phyloP scores from a whole-genome alignment of 1,284 basidiomycete genomes.

The Gymnopus androsaceus region DNA sequence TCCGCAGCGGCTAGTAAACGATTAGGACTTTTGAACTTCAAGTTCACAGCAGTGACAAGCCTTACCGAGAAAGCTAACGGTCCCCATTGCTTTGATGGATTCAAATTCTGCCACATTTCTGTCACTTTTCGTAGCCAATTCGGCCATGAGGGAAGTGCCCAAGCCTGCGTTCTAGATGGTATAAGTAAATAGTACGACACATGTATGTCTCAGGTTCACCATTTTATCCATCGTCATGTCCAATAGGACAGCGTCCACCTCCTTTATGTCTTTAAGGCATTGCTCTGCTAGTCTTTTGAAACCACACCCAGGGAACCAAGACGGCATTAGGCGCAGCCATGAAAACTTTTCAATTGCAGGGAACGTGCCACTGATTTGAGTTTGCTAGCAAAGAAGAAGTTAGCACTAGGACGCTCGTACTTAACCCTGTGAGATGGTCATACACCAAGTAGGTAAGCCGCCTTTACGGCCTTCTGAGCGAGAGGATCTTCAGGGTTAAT shows the following conservation, averaged over 20 bases:
- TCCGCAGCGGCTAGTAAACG: slow-evolving; percentile 1
- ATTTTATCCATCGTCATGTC: background rate
- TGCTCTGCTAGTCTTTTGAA: slow-evolving; percentile 2
- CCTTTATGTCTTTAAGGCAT: background rate
- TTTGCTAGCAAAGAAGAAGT: too few relatives aligned
- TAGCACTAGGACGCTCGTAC: too few relatives aligned
- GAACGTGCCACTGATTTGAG: background rate
- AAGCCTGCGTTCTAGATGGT: background rate
- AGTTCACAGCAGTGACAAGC: background rate
- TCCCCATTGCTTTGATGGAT: background rate
- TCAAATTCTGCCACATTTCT: background rate
- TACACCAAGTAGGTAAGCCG: too few relatives aligned
- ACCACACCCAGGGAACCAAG: slow-evolving; percentile 11
- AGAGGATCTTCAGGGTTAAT: background rate
- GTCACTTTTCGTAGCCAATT: background rate
- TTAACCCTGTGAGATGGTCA: too few relatives aligned
- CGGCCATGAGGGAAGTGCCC: background rate
- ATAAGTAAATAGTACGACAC: background rate
- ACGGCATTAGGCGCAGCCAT: slow-evolving; percentile 4
- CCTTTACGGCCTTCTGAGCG: background rate
- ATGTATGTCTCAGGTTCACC: background rate
- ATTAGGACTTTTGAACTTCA: background rate
- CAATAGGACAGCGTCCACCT: background rate
- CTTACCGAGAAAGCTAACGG: slow-evolving; percentile 7
- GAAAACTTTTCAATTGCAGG: slow-evolving; percentile 9